Base-by-base conservation (phyloP, 352 stramenopile species). In the Phytophthora citrophthora region DNA sequence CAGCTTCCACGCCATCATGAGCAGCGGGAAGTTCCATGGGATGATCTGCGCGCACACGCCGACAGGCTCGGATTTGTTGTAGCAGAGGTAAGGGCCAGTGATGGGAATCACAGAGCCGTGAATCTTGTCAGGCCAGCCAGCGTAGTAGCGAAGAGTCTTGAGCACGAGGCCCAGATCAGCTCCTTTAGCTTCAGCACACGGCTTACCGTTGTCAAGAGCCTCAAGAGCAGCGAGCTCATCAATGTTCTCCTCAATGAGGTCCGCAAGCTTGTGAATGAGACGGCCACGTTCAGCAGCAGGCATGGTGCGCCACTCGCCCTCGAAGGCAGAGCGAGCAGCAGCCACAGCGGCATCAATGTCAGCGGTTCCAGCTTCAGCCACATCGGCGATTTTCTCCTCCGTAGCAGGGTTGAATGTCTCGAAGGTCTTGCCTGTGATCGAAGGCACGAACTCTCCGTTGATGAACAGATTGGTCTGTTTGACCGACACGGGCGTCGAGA, bases 1-100 rank as follows among this genome's bases (percentile, higher is more conserved):
- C 15, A 96, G 76, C 77, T 99, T 99, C 43, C 96, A 88, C 27
- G 94, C 96, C 38, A 98, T 94, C 96, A 99, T 99, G 7, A 97
- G 88, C 54, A 96, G 72, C 11, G 97, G 50, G 36, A 57, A 57
- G 50, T 57, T 57, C 50, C 50, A 57, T n/a, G 50, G 50, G 36
- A 57, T 57, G 96, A 99, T 97, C 38, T 98, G 74, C 12, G 72
- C 90, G 52, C 76, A 91, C 11, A 98, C 91, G 24, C 96, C 97
- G 0, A 99, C 88, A 13, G 95, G 90, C 72, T 99, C 76, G 4
- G 66, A 47, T 48, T 80, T 77, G 45, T 56, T 86, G 58, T 96
- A 81, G 61, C 85, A 86, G 5, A 91, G 72, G 66, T 80, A 87
- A 4, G 71, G 72, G 0, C 71, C 70, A 12, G 72, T 52, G 32